Conservation (phyloP, 2,329 filamentous ascomycete genomes). For the Epichloe glyceriae region DNA sequence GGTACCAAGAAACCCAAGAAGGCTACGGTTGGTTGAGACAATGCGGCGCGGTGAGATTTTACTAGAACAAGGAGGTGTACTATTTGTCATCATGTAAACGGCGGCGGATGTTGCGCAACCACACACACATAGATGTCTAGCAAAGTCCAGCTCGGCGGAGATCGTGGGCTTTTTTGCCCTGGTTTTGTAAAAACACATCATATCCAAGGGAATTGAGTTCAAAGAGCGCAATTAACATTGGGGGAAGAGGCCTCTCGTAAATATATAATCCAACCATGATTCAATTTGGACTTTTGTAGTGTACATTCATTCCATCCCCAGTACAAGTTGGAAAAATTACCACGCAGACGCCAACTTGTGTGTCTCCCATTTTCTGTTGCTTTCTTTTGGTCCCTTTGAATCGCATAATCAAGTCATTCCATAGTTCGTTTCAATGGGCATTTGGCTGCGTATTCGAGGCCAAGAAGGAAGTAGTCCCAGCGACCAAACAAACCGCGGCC, state of each 20-base stretch:
- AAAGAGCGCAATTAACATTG: background rate
- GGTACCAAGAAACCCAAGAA: conserved; percentile 98
- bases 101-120: too few species aligned
- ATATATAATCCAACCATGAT: background rate
- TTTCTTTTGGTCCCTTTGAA: background rate
- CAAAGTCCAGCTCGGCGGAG: too few species aligned
- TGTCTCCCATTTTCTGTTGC: background rate
- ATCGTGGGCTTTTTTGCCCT: too few species aligned
- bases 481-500: background rate
- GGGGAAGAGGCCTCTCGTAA: background rate
- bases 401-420: background rate
- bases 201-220: too few species aligned
- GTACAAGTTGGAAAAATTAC: background rate
- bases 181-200: background rate
- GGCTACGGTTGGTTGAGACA: conserved; percentile 37
- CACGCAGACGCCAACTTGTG: background rate
- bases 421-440: background rate
- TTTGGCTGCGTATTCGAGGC: background rate
- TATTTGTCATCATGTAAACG: background rate
- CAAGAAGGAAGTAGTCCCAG: background rate
- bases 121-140: too few species aligned
- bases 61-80: background rate
- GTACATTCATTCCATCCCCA: background rate
- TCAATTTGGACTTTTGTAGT: background rate
- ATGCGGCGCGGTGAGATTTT: too few species aligned